Conservation (phyloP, 2,329 filamentous ascomycete species). For the Cladosporium sp. region DNA sequence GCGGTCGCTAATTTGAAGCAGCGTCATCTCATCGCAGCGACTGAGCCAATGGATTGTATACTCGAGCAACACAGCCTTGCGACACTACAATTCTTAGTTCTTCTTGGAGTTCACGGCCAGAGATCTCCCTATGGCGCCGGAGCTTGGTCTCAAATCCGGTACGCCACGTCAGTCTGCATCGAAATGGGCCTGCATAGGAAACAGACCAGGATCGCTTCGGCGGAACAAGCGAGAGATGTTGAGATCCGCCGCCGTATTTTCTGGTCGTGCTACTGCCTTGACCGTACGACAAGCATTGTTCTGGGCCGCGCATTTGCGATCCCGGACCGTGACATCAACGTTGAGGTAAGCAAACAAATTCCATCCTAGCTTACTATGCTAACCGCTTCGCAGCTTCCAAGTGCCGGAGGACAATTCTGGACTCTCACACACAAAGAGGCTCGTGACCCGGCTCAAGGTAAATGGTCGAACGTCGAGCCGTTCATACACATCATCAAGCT, state of each 20-base stretch:
- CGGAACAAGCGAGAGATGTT: constrained; percentile 4
- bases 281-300: constrained; percentile 37
- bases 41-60: constrained; percentile 36
- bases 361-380: not conserved
- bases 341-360: not conserved
- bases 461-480: constrained; percentile 15
- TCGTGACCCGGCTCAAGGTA: constrained; percentile 2
- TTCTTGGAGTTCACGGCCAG: constrained; percentile 39
- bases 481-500: constrained; percentile 18
- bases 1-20: constrained; percentile 24
- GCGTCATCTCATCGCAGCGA: constrained; percentile 36
- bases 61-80: constrained; percentile 34
- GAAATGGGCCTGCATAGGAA: constrained; percentile 37
- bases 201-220: not conserved
- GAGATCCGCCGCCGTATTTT: constrained; percentile 32
- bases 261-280: constrained; percentile 41
- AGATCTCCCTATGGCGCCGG: constrained; percentile 39
- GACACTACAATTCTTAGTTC: constrained; percentile 37
- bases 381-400: not conserved
- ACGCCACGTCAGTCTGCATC: constrained; percentile 36
- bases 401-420: constrained; percentile 16
- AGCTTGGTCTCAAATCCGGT: constrained; percentile 38
- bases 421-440: constrained; percentile 11
- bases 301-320: constrained; percentile 41
- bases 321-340: constrained; percentile 31